Conservation (phyloP, 2,329 filamentous ascomycete species). For the Diaporthe sp. region DNA sequence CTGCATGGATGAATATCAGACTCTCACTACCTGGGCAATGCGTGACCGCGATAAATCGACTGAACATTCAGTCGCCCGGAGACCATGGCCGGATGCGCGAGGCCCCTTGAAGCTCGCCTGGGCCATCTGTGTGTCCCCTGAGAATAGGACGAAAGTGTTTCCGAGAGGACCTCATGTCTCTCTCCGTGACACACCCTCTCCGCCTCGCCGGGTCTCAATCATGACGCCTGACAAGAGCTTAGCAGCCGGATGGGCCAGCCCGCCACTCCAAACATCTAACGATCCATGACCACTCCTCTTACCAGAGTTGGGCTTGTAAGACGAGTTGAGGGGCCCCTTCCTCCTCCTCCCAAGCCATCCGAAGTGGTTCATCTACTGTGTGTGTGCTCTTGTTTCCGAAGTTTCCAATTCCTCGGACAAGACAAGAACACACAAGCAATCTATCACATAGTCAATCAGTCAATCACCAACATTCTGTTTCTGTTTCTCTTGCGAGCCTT, state of each 20-base stretch:
- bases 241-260: constrained; percentile 3
- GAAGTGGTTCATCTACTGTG: constrained; percentile 8
- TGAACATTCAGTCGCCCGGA: not conserved
- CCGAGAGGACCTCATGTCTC: constrained; percentile 6
- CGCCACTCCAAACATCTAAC: constrained; percentile 3
- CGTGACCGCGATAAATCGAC: not conserved
- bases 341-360: constrained; percentile 12
- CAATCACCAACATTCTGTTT: not conserved
- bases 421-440: not conserved
- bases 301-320: constrained; percentile 12
- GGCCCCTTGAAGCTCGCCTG: constrained; percentile 12
- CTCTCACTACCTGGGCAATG: too few relatives aligned
- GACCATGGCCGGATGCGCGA: not conserved
- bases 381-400: constrained; percentile 23
- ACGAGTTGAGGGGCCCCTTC: constrained; percentile 15
- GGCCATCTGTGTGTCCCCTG: not conserved
- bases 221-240: constrained; percentile 4
- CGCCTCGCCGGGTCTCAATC: constrained; percentile 19
- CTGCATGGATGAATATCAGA: too few relatives aligned
- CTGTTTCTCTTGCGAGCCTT: not conserved
- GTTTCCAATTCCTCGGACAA: constrained; percentile 22
- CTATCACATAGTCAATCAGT: not conserved
- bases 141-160: constrained; percentile 15
- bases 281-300: constrained; percentile 18
- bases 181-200: constrained; percentile 5